phyloP scores from a whole-genome alignment of 2,329 filamentous ascomycete species.

The Phoma sp. region DNA sequence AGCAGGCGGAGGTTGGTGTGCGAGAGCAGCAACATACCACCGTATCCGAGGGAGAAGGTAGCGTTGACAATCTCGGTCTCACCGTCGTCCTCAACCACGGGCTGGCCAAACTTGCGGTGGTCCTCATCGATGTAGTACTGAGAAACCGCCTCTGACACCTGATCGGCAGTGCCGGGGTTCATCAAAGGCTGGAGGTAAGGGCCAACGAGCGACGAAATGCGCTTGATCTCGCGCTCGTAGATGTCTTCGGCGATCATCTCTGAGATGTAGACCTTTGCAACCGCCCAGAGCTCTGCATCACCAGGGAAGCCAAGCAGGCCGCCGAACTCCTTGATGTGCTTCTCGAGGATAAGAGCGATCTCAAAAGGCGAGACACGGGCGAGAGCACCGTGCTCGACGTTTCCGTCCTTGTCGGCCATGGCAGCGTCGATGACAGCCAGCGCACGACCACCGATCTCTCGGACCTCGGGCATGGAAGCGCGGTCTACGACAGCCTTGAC shows the following conservation, averaged over 20 bases:
- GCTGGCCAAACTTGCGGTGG: conserved; percentile 82
- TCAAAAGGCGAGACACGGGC: conserved; percentile 75
- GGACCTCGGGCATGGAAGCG: conserved; percentile 92
- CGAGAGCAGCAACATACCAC: conserved; percentile 94
- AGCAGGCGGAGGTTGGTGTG: conserved; percentile 94
- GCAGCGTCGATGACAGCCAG: conserved; percentile 90
- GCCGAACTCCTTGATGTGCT: conserved; percentile 74
- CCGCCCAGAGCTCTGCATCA: conserved; percentile 67
- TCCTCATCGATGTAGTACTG: conserved; percentile 83
- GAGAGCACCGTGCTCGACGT: conserved; percentile 62
- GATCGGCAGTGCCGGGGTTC: conserved; percentile 66
- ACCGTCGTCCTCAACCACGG: conserved; percentile 86
- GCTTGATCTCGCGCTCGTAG: conserved; percentile 79
- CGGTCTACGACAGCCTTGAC: conserved; percentile 87
- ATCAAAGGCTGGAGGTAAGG: conserved; percentile 81
- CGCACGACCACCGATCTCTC: conserved; percentile 84
- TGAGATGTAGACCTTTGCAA: conserved; percentile 76
- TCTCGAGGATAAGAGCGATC: conserved; percentile 76
- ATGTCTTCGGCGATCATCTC: conserved; percentile 88
- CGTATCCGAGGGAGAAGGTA: conserved; percentile 95
- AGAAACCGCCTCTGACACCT: conserved; percentile 77
- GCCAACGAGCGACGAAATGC: conserved; percentile 72
- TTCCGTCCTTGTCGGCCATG: conserved; percentile 70
- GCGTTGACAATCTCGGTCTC: conserved; percentile 98
- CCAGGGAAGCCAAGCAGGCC: conserved; percentile 69